Base-by-base conservation (phyloP, 73 alveolate genomes). In the Paraurostyla sp. region DNA sequence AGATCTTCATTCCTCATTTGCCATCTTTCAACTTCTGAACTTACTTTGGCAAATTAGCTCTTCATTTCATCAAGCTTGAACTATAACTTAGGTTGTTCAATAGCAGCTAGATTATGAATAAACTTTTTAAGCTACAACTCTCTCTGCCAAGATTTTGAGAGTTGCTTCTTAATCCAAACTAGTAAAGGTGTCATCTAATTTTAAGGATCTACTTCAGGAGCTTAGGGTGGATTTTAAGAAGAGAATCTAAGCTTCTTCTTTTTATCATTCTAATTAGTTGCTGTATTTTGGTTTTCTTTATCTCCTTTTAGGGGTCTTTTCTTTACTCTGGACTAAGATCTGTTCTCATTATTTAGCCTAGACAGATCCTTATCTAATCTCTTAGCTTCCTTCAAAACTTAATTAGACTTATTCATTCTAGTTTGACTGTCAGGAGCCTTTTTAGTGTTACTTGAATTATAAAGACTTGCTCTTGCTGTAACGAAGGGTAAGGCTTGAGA, bases 1-100 rank as follows among this genome's bases (percentile, higher is more conserved):
- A 73, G 15, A 43, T 73, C 86, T 45, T 73, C 86, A 11, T 36
- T 36, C 46, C 86, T 40, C 86, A 73, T 73, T 27, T 73, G 71
- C 86, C 86, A 73, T 56, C 32, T 73, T 43, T 73, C 86, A 25
- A 73, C 49, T 48, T 73, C 86, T 15, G 32, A 0, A 43, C 86
- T 40, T 18, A 73, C 71, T 46, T 73, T 73, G 40, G 71, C 71
- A 25, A 16, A 43, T 27, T 73, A 48, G 54, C 42, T 49, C 7
- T 73, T 16, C 38, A 73, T 3, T 46, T 43, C 45, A 13, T 73
- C 25, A 32, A 73, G 6, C 46, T 73, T 45, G 46, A 32, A 27
- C 15, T 73, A 23, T 18, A 73, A 33, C 30, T 43, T 73, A 35
- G 65, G 71, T 7, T 4, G 3, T 25, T 73, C 71, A 50, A 48